Evolutionary conservation across 164 flowering plant genomes (phyloP).

Genomic region (Vitis vinifera): DNA sequence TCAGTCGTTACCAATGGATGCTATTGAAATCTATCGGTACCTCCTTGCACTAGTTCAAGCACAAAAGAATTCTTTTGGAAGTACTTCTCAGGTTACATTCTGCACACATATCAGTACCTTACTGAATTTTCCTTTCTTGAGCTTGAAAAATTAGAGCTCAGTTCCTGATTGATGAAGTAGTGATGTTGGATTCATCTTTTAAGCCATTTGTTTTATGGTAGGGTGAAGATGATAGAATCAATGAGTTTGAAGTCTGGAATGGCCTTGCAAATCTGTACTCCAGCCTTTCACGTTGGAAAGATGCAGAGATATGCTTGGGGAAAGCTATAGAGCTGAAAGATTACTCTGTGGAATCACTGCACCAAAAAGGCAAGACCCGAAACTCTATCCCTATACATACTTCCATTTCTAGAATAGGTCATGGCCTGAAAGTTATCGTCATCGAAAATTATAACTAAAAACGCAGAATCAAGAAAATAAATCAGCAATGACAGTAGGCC

Average conservation of each 20-base stretch:
- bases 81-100: conserved; percentile 55
- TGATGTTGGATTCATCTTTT: conserved; percentile 3
- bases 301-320: conserved; percentile 83
- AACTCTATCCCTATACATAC: conserved; percentile 1
- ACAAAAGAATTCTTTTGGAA: conserved; percentile 73
- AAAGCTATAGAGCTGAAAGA: conserved; percentile 69
- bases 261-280: conserved; percentile 85
- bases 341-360: conserved; percentile 58
- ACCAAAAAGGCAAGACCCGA: conserved; percentile 72
- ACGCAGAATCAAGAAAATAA: too few species aligned
- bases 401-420: not conserved
- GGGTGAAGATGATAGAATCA: conserved; percentile 54
- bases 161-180: not conserved
- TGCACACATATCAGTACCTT: not conserved
- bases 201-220: conserved; percentile 7
- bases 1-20: conserved; percentile 72
- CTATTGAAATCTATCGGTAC: conserved; percentile 79
- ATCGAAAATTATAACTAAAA: too few species aligned
- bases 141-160: too few species aligned
- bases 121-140: too few species aligned
- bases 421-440: not conserved
- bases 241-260: conserved; percentile 93
- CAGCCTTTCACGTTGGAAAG: conserved; percentile 89
- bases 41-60: conserved; percentile 97
- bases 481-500: too few species aligned